phyloP scores from a whole-genome alignment of 768 basidiomycete species.

The Mrakia blollopis region DNA sequence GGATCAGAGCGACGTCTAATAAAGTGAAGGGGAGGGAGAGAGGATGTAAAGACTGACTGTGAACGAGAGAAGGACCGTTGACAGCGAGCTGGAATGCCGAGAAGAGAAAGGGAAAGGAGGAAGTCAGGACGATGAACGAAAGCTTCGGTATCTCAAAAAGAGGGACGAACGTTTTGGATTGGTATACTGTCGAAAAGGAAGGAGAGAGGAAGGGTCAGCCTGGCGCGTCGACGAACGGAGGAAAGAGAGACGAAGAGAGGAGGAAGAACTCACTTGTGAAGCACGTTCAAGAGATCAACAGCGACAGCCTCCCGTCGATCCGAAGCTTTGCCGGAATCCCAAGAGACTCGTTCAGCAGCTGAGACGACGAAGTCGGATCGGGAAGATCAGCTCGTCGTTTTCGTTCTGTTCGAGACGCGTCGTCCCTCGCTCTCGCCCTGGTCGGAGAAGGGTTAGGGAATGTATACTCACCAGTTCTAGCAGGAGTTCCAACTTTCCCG shows the following conservation, averaged over 20 bases:
- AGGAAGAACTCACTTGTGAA: slow-evolving; percentile 52
- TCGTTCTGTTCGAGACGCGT: too few species aligned
- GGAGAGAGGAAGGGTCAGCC: background rate
- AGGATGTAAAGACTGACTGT: slow-evolving; percentile 45
- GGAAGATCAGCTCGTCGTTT: background rate
- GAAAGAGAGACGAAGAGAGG: background rate
- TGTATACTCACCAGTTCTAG: slow-evolving; percentile 4
- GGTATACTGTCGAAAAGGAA: slow-evolving; percentile 59
- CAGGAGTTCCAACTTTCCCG: slow-evolving; percentile 39
- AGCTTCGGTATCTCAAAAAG: slow-evolving; percentile 37
- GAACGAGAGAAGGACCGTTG: slow-evolving; percentile 51
- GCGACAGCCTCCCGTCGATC: slow-evolving; percentile 78
- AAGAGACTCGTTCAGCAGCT: slow-evolving; percentile 1
- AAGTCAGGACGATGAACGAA: background rate
- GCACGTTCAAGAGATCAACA: slow-evolving; percentile 75
- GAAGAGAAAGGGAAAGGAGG: background rate
- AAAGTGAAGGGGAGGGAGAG: background rate
- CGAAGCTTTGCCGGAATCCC: background rate
- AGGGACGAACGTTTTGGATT: slow-evolving; percentile 74
- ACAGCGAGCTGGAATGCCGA: slow-evolving; percentile 35
- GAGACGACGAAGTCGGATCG: background rate
- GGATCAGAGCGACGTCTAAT: background rate
- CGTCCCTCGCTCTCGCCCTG: too few species aligned
- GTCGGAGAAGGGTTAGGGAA: too few species aligned
- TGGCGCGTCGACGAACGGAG: background rate